Evolutionary conservation across 768 basidiomycete species (phyloP).

Genomic region (Suillus clintonianus): DNA sequence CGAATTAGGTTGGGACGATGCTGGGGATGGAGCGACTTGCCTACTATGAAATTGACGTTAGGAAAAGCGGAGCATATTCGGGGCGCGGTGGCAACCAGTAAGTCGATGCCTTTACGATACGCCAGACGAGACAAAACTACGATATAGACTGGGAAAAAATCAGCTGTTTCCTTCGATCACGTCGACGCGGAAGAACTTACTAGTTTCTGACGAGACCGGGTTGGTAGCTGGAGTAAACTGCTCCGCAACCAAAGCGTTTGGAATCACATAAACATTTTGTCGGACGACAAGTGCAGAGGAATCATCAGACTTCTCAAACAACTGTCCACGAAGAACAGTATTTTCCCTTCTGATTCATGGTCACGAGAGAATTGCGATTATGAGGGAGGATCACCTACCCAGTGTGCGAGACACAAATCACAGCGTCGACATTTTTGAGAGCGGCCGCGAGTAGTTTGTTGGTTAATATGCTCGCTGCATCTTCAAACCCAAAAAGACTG

Average conservation of each 20-base stretch:
- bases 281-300: slow-evolving; percentile 48
- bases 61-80: slow-evolving; percentile 85
- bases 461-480: slow-evolving; percentile 94
- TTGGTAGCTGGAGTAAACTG: slow-evolving; percentile 71
- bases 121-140: slow-evolving; percentile 88
- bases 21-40: slow-evolving; percentile 37
- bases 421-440: slow-evolving; percentile 88
- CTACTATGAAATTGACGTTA: slow-evolving; percentile 86
- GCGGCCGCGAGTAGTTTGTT: slow-evolving; percentile 92
- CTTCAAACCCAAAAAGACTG: slow-evolving; percentile 93
- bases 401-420: slow-evolving; percentile 95
- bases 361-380: not conserved
- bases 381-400: slow-evolving; percentile 54
- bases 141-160: slow-evolving; percentile 69
- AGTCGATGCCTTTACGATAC: slow-evolving; percentile 95
- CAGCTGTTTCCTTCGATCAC: not conserved
- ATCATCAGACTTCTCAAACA: slow-evolving; percentile 57
- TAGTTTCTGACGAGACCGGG: slow-evolving; percentile 49
- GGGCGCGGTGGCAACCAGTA: slow-evolving; percentile 90
- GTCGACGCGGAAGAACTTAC: slow-evolving; percentile 39
- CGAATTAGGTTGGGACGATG: not conserved
- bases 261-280: slow-evolving; percentile 84
- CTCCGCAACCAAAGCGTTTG: slow-evolving; percentile 86
- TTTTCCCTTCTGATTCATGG: slow-evolving; percentile 80
- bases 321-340: slow-evolving; percentile 83